Percentiles rank a stretch among this genome's conserved stretches.
Conservation (phyloP, 1,284 basidiomycete species). For the Garcileccinum viscosum region DNA sequence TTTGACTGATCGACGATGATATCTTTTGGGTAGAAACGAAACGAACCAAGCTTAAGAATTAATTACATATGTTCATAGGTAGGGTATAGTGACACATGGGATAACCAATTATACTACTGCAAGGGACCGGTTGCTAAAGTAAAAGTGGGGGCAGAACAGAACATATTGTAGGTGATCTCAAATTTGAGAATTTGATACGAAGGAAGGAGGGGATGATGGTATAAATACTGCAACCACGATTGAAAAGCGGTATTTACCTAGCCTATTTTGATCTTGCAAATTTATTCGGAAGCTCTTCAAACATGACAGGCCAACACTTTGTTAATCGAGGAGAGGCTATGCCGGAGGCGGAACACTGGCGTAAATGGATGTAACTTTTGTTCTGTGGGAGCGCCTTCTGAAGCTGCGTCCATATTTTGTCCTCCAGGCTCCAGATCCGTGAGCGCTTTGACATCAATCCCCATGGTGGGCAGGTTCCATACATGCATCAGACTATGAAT, state of each 20-base stretch:
- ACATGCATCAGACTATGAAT: background rate
- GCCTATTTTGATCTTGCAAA: background rate
- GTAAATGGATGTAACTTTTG: background rate
- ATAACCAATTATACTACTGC: background rate
- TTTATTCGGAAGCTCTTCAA: background rate
- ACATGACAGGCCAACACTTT: background rate
- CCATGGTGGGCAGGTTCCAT: background rate
- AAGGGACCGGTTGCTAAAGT: background rate
- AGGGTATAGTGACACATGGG: background rate
- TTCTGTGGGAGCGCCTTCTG: background rate
- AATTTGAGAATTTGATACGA: background rate
- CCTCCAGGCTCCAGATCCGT: background rate
- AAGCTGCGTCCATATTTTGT: background rate
- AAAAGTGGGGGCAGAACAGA: background rate
- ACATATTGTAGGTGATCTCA: background rate
- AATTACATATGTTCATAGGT: conserved; percentile 1
- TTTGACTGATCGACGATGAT: background rate
- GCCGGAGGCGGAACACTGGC: background rate
- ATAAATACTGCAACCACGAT: background rate
- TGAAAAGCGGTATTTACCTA: background rate
- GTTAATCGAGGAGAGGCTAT: background rate
- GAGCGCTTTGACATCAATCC: background rate
- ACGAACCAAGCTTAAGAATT: background rate
- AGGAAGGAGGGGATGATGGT: background rate
- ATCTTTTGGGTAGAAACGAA: background rate